Base-by-base conservation (phyloP, 768 basidiomycete genomes). In the Mrakia frigida region DNA sequence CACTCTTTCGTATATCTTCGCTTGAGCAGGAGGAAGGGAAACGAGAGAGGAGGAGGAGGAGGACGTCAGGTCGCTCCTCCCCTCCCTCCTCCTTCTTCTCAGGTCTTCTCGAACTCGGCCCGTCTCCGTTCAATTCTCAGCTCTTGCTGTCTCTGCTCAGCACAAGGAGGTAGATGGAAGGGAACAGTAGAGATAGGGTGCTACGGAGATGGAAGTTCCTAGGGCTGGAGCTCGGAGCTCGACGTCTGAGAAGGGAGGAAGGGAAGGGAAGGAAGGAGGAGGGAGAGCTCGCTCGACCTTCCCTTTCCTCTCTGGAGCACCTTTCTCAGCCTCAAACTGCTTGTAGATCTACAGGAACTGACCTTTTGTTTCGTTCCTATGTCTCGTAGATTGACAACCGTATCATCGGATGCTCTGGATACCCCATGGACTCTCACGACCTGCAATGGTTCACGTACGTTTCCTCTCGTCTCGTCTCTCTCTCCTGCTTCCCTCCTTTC, bases 381-480 rank as follows among this genome's bases (percentile, higher is more conserved):
- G 28, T 14, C 35, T 31, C 43, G 1, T 76, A 95, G 94, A 91
- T 91, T 79, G 85, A 87, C 52, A 88, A 90, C 79, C 67, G 96
- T 78, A 88, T 92, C 74, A 86, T 98, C 82, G 96, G 96, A 65
- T 98, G 95, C 87, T 94, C 96, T 59, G 96, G 96, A 72, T 89
- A 87, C 81, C 96, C 96, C 14, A 92, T 91, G 63, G 96, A 98
- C 84, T 95, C 94, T 46, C 96, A 98, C 85, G 93, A 98, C 81
- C 87, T 94, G 73, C 86, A 89, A 80, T 98, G 95, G 95, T 89
- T 94, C 83, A 87, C 33, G 78, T 79, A 33, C 63, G 78, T 71
- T 33, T 56, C 25, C 33, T 35, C 10, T 35, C 56, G 1, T 41
- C 23, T 28, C 35, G 11, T 41, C 71, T 25, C 33, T 37, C 56